Conservation (phyloP, 257 asterid genomes). For the Craterostigma plantagineum region DNA sequence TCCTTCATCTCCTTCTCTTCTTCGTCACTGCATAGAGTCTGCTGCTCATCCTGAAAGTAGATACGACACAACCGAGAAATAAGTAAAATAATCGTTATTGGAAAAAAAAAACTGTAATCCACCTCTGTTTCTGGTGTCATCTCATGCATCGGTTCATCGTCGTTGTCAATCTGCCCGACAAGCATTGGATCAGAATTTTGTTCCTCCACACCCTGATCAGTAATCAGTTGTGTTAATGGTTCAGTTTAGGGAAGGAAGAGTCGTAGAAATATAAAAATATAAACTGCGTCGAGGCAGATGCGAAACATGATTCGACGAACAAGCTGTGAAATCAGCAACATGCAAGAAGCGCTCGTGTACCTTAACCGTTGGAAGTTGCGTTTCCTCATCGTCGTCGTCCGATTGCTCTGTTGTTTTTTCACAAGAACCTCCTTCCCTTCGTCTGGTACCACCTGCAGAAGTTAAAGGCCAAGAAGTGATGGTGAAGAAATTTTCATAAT, state of each 20-base stretch:
- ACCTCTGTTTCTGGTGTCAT: conserved; percentile 30
- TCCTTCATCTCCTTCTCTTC: no score
- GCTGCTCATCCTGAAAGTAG: no score
- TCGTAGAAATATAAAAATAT: no score
- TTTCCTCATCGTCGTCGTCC: conserved; percentile 21
- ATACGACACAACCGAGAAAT: no score
- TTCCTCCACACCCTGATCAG: conserved; percentile 27
- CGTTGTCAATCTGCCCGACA: conserved; percentile 22
- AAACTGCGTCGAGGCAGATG: no score
- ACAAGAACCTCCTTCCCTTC: conserved; percentile 20
- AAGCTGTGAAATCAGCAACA: no score
- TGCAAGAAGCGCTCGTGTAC: conserved; percentile 13
- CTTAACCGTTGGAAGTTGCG: conserved; percentile 23
- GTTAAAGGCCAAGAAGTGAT: not conserved
- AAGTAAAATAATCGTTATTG: no score
- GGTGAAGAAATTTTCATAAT: conserved; percentile 4
- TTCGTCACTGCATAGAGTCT: no score
- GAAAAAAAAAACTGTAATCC: conserved; percentile 5
- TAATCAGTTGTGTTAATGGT: not conserved
- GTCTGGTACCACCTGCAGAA: conserved; percentile 25
- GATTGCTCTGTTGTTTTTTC: conserved; percentile 17
- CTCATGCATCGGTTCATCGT: conserved; percentile 16
- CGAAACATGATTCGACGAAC: no score
- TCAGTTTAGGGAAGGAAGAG: no score
- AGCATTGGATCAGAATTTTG: conserved; percentile 18